Percentiles rank a stretch among this genome's conserved stretches.
phyloP scores from a whole-genome alignment of 352 stramenopile genomes.

The Hyaloperonospora brassicae region DNA sequence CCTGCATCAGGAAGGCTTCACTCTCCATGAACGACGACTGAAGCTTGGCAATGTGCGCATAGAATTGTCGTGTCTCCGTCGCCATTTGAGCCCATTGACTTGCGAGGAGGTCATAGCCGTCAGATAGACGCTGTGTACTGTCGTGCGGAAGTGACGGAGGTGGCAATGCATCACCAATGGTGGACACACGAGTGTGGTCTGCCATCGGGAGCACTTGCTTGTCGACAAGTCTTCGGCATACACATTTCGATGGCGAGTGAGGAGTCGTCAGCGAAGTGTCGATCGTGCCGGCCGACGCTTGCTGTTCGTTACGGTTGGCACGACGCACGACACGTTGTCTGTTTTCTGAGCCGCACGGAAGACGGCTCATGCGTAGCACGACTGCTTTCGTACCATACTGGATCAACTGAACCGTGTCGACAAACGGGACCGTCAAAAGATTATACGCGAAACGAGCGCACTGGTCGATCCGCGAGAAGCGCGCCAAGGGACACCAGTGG shows the following conservation, averaged over 20 bases:
- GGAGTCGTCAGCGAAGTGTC: not conserved
- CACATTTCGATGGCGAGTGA: not conserved
- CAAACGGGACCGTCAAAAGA: not conserved
- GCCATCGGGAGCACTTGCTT: no score
- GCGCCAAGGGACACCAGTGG: no score
- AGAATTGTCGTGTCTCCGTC: constrained; percentile 10
- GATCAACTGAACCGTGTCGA: not conserved
- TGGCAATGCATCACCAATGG: not conserved
- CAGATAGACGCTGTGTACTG: constrained; percentile 7
- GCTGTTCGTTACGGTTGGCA: not conserved
- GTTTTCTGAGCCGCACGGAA: no score
- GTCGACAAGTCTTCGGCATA: no score
- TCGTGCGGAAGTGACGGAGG: constrained; percentile 2
- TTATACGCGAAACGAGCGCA: not conserved
- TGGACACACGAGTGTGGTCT: no score
- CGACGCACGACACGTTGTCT: not conserved
- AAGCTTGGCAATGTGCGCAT: constrained; percentile 2
- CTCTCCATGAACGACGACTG: not conserved
- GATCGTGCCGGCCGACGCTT: not conserved
- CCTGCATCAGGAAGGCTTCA: not conserved
- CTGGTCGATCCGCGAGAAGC: not conserved
- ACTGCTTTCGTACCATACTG: not conserved
- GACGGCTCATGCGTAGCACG: not conserved
- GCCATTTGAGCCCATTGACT: constrained; percentile 11
- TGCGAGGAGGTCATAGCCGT: constrained; percentile 10